Evolutionary conservation across 1,284 basidiomycete species (phyloP).

Genomic region (Mixia osmundae): DNA sequence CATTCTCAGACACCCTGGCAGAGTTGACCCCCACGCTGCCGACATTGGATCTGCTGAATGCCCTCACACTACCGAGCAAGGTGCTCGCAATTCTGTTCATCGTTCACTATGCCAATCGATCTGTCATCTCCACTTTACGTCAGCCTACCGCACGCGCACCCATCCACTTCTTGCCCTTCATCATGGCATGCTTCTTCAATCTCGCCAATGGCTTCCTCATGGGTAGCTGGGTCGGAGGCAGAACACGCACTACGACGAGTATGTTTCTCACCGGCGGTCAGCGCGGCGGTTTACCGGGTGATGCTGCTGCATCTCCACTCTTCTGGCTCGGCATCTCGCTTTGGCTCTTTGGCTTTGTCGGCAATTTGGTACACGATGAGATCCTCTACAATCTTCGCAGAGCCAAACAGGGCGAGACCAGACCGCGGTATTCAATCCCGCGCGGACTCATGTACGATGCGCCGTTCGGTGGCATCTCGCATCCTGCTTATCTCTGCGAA

Average conservation of each 20-base stretch:
- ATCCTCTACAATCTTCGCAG: slow-evolving; percentile 14
- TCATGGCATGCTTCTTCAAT: slow-evolving; percentile 19
- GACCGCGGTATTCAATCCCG: slow-evolving; percentile 15
- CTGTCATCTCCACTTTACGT: slow-evolving; percentile 18
- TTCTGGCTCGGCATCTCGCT: slow-evolving; percentile 11
- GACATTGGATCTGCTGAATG: neutral
- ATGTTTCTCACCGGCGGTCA: too few relatives aligned
- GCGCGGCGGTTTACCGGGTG: slow-evolving; percentile 4
- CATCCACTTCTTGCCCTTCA: slow-evolving; percentile 18
- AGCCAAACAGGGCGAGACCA: slow-evolving; percentile 3
- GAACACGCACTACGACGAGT: slow-evolving; percentile 1
- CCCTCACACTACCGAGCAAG: slow-evolving; percentile 5
- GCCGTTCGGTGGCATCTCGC: slow-evolving; percentile 11
- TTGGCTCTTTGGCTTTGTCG: slow-evolving; percentile 12
- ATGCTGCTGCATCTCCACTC: neutral
- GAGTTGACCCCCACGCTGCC: neutral
- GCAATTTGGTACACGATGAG: slow-evolving; percentile 16
- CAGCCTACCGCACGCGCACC: slow-evolving; percentile 19
- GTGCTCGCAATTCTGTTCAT: slow-evolving; percentile 17
- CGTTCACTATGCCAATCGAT: slow-evolving; percentile 21
- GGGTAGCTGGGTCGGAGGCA: slow-evolving; percentile 13
- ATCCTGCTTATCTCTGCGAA: slow-evolving; percentile 16
- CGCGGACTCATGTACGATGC: slow-evolving; percentile 12
- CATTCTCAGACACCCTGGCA: neutral
- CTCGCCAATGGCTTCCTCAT: slow-evolving; percentile 20